Base-by-base conservation (phyloP, 1,139 yeast genomes). In the Suhomyces choctaworum region DNA sequence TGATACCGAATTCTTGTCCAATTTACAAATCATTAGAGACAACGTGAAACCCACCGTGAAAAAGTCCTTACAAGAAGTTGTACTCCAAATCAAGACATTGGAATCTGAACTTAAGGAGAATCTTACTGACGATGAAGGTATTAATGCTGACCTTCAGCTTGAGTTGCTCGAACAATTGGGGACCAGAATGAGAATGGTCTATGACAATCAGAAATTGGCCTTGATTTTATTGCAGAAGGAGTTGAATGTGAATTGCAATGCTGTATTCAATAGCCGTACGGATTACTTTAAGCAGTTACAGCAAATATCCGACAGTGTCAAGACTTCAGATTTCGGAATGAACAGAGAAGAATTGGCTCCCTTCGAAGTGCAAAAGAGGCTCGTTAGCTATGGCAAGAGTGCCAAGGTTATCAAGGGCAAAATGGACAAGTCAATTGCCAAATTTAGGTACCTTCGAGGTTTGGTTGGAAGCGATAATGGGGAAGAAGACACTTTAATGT, bases 231-330 rank as follows among this genome's bases (percentile, higher is more conserved):
- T 77, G 13, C 75, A 73, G 39, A 68, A 61, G 38, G 81, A 75
- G 38, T 61, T 78, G 13, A 66, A 78, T 32, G 68, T 73, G 19
- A 63, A 62, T 27, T 70, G 86, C 41, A 80, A 87, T 45, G 73
- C 74, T 19, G 73, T 85, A 1, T 90, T 82, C 59, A 92, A 92
- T 57, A 67, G 82, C 5, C 78, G 94, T 40, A 73, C 90, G 30
- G 87, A 76, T 29, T 92, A 89, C 56, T 92, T 81, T 61, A 80
- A 81, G 47, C 92, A 87, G 45, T 70, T 92, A 29, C 98, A 92
- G 57, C 82, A 73, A 36, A 74, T 90, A 22, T 88, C 96, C 0
- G 97, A 92, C 57, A 80, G 80, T 32, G 89, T 88, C 12, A 67
- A 60, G 41, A 51, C 64, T 14, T 53, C 58, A 8, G 49, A 47